A percentile compares a stretch with the other conserved stretches of the same genome.
Evolutionary conservation across 805 yeast species (phyloP).

Genomic region (Kluyveromyces wickerhamii): DNA sequence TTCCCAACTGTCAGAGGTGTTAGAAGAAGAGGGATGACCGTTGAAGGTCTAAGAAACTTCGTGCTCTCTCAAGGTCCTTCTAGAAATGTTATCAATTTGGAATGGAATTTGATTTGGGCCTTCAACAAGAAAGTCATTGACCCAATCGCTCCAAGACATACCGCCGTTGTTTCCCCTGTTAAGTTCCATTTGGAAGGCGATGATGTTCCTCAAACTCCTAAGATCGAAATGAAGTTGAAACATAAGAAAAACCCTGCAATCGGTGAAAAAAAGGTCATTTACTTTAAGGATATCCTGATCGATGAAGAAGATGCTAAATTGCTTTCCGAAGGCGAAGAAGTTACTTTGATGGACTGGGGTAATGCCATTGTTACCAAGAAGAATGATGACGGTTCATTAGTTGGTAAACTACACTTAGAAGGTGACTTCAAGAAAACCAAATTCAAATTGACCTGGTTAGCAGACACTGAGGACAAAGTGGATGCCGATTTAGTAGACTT

Average conservation of each 20-base stretch:
- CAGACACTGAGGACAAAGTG: slow-evolving; percentile 65
- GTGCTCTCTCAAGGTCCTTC: slow-evolving; percentile 97
- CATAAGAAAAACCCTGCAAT: slow-evolving; percentile 93
- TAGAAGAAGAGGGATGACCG: slow-evolving; percentile 99
- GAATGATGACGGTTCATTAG: slow-evolving; percentile 56
- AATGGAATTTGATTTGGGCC: slow-evolving; percentile 98
- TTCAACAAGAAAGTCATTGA: slow-evolving; percentile 94
- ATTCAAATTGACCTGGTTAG: slow-evolving; percentile 92
- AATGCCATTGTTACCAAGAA: slow-evolving; percentile 73
- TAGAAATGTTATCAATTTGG: slow-evolving; percentile 90
- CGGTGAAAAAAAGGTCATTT: slow-evolving; percentile 75
- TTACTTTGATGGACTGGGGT: slow-evolving; percentile 99
- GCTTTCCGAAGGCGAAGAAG: slow-evolving; percentile 76
- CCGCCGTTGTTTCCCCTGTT: slow-evolving; percentile 74
- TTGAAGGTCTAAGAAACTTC: slow-evolving; percentile 92
- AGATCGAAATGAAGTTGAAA: slow-evolving; percentile 70
- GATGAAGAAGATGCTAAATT: slow-evolving; percentile 83
- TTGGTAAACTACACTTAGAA: slow-evolving; percentile 76
- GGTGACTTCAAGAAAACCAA: slow-evolving; percentile 97
- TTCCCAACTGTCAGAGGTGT: slow-evolving; percentile 99
- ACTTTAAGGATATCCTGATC: slow-evolving; percentile 53
- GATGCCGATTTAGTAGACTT: slow-evolving; percentile 80
- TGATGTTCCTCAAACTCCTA: slow-evolving; percentile 59
- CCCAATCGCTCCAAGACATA: slow-evolving; percentile 93
- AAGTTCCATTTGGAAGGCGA: slow-evolving; percentile 47